A percentile compares a stretch with the other conserved stretches of the same genome.
These are phyloP conservation scores for Pichia phayaonensis DNA, from an alignment of 805 yeast species.

Conservation along the genomic window DNA sequence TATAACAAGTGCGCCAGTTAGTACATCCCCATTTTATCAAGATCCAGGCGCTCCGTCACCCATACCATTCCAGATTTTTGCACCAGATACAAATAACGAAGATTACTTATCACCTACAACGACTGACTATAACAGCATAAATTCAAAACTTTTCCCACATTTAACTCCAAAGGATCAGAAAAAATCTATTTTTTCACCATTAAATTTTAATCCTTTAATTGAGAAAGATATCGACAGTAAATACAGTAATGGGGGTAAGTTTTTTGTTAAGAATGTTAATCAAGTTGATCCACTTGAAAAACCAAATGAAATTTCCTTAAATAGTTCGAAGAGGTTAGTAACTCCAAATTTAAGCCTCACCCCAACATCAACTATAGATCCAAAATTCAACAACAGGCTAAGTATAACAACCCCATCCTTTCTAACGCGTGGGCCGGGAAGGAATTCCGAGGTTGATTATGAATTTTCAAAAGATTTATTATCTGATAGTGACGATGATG, in stretches of 20 bases:
- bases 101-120: background rate
- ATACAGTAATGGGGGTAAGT: constrained; percentile 86
- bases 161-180: constrained; percentile 32
- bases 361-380: background rate
- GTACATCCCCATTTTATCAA: constrained; percentile 48
- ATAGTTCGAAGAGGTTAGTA: background rate
- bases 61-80: constrained; percentile 41
- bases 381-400: background rate
- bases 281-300: background rate
- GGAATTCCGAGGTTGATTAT: constrained; percentile 5
- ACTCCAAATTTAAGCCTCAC: background rate
- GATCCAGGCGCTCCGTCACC: constrained; percentile 88
- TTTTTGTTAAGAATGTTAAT: constrained; percentile 41
- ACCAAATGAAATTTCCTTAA: background rate
- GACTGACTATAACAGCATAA: constrained; percentile 5
- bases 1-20: constrained; percentile 17
- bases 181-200: constrained; percentile 72
- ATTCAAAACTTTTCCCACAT: background rate
- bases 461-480: constrained; percentile 15
- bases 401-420: constrained; percentile 20
- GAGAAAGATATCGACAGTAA: constrained; percentile 74
- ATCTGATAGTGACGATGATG: constrained; percentile 22
- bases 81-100: constrained; percentile 13
- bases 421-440: constrained; percentile 10
- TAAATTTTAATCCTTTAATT: constrained; percentile 73